Evolutionary conservation across 768 basidiomycete species (phyloP), one percentile per base, ranked within the genome.

Genomic region (Mycena olivaceomarginata): DNA sequence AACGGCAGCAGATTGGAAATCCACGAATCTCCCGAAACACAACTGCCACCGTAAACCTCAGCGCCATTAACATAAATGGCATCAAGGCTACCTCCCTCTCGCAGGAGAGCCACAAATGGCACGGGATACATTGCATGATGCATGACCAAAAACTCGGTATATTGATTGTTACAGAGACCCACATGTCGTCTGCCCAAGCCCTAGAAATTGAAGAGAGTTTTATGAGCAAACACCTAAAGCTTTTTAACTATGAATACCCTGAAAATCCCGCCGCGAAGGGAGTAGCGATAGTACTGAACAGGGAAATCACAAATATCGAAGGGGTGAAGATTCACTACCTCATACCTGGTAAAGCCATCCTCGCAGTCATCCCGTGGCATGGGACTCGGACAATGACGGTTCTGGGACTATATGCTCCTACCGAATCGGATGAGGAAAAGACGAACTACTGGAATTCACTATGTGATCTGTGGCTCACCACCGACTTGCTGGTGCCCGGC

Each of bases 331-430:
- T 56, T 37, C 43, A 59, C 31, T 43, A 41, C 11, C 63, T 77
- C 43, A 77, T 72, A 15, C 70, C 75, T 0, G 75, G 75, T 5
- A 37, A 39, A 5, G 75, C 75, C 1, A 67, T 77, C 20, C 75
- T 77, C 0, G 71, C 53, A 1, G 22, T 40, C 5, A 2, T 77
- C 2, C 69, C 70, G 11, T 72, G 70, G 75, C 65, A 77, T 20
- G 20, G 62, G 1, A 63, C 53, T 25, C 41, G 5, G 2, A 68
- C 75, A 8, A 45, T 82, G 0, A 78, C 66, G 4, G 57, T 83
- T 0, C 48, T 83, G 0, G 81, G 80, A 6, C 20, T 82, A 0
- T 84, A 84, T 13, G 75, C 82, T 4, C 83, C 82, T 0, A 81
- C 83, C 41, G 45, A 74, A 31, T 45, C 41, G 1, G 3, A 45